Percentiles rank a stretch among this genome's conserved stretches.
phyloP scores from a whole-genome alignment of 805 yeast species.

The Kuraishia hungarica region DNA sequence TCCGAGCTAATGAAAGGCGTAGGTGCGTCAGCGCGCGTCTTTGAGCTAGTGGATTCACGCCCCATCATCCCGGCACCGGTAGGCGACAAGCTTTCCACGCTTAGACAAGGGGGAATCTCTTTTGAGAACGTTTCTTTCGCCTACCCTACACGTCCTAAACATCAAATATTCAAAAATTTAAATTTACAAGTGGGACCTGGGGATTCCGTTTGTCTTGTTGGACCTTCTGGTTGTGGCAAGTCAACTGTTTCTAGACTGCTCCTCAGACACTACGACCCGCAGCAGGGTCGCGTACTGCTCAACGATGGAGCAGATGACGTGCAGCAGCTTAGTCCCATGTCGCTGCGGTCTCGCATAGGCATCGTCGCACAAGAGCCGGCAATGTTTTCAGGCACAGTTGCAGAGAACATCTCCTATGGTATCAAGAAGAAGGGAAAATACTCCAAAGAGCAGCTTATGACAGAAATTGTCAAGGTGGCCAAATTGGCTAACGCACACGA shows the following conservation, averaged over 20 bases:
- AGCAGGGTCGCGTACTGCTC: constrained; percentile 50
- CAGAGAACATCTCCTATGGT: constrained; percentile 80
- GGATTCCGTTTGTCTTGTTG: constrained; percentile 87
- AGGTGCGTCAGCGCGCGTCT: constrained; percentile 89
- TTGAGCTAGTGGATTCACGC: constrained; percentile 74
- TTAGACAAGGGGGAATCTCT: constrained; percentile 34
- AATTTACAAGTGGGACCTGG: constrained; percentile 63
- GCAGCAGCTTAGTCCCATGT: constrained; percentile 51
- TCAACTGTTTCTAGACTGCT: constrained; percentile 78
- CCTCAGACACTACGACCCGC: constrained; percentile 78
- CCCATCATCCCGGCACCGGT: constrained; percentile 62
- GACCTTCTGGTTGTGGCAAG: constrained; percentile 97
- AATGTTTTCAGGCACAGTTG: constrained; percentile 75
- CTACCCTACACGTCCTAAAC: constrained; percentile 80
- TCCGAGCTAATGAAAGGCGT: constrained; percentile 95
- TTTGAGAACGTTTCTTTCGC: constrained; percentile 60
- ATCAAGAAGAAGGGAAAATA: constrained; percentile 26
- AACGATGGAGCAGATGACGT: constrained; percentile 44
- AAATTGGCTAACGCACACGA: constrained; percentile 63
- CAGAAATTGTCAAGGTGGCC: constrained; percentile 52
- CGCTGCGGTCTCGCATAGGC: constrained; percentile 72
- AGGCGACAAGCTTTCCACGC: constrained; percentile 40
- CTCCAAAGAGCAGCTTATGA: constrained; percentile 34
- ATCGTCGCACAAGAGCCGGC: constrained; percentile 92
- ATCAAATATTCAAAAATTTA: constrained; percentile 53